Base-by-base conservation (phyloP, 2,329 filamentous ascomycete genomes). In the Elsinoe necatrix region DNA sequence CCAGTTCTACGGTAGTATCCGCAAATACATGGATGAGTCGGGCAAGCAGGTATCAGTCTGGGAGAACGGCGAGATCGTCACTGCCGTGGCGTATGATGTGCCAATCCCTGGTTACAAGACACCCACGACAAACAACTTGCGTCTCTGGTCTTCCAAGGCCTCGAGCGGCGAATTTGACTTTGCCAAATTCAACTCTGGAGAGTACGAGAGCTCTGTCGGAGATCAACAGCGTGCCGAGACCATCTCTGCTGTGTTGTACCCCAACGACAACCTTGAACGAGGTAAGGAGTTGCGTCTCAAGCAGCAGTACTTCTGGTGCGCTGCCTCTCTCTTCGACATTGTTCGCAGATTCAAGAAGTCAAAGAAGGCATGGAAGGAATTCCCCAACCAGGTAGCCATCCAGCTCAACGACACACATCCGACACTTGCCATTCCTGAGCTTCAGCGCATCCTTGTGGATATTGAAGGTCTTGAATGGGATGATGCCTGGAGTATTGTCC, bases 281-380 rank as follows among this genome's bases (percentile, higher is more conserved):
- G 93, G 93, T 61, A 98, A 98, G 73, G 93, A 98, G 77, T 83
- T 98, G 61, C 89, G 93, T 55, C 75, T 98, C 72, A 98, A 98
- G 81, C 93, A 98, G 72, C 93, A 98, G 72, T 98, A 98, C 79
- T 98, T 98, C 76, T 98, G 93, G 93, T 95, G 95, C 67, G 91
- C 93, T 54, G 93, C 93, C 14, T 98, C 93, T 14, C 80, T 98
- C 3, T 89, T 89, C 68, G 93, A 98, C 67, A 98, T 98, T 68
- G 87, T 98, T 59, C 87, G 93, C 58, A 85, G 93, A 58, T 98
- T 97, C 83, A 98, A 97, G 80, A 98, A 97, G 81, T 84, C 89
- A 16, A 90, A 89, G 76, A 85, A 92, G 61, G 76, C 86, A 6
- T 98, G 93, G 93, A 85, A 75, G 63, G 87, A 95, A 67, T 98